Evolutionary conservation across 2,329 filamentous ascomycete species (phyloP).

Genomic region (Ophiocordyceps camponoti-saundersi): DNA sequence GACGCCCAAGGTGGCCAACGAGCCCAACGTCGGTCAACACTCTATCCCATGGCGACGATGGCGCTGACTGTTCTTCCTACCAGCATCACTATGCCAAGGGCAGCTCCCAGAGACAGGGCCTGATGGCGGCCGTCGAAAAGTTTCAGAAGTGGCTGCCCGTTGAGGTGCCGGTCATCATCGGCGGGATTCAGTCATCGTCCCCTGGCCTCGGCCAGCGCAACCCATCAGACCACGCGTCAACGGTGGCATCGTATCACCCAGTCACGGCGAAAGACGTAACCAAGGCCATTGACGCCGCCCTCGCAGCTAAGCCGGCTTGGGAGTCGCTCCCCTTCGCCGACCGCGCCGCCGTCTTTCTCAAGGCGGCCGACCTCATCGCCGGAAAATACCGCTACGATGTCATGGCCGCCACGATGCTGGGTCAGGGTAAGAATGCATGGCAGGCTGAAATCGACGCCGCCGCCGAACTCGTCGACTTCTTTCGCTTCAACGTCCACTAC

Average conservation of each 20-base stretch:
- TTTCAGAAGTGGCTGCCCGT: conserved; percentile 54
- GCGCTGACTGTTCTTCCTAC: neutral
- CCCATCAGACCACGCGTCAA: conserved; percentile 61
- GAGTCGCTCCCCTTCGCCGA: conserved; percentile 77
- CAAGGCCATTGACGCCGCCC: conserved; percentile 65
- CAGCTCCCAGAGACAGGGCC: conserved; percentile 58
- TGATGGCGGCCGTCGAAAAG: conserved; percentile 55
- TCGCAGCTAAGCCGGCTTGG: conserved; percentile 77
- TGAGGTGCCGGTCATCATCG: conserved; percentile 69
- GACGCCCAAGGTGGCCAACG: conserved; percentile 72
- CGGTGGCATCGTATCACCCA: conserved; percentile 71
- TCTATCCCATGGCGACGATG: neutral
- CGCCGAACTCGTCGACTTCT: conserved; percentile 81
- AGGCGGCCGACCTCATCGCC: conserved; percentile 80
- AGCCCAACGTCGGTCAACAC: conserved; percentile 65
- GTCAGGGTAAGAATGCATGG: conserved; percentile 97
- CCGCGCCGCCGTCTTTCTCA: conserved; percentile 83
- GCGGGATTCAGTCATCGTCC: conserved; percentile 54
- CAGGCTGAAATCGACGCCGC: conserved; percentile 97
- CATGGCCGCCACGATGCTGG: conserved; percentile 90
- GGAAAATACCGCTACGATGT: conserved; percentile 93
- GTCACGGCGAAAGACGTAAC: conserved; percentile 62
- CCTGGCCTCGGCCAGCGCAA: conserved; percentile 54
- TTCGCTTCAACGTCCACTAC: conserved; percentile 88
- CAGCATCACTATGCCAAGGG: conserved; percentile 83